phyloP scores from a whole-genome alignment of 1,284 basidiomycete species.

The Ceratobasidium sp. region DNA sequence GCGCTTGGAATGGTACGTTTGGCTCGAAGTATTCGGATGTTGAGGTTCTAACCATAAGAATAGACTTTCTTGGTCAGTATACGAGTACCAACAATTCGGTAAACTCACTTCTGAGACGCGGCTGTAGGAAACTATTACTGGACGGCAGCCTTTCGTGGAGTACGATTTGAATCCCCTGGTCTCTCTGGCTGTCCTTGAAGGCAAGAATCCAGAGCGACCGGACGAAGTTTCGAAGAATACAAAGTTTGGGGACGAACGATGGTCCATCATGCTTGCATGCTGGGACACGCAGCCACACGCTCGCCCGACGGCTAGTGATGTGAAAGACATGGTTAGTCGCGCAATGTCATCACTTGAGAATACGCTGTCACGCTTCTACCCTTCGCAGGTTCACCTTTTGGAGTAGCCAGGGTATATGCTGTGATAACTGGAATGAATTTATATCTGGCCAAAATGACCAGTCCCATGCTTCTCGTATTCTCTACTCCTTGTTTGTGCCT shows the following conservation, averaged over 20 bases:
- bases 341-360: neutral
- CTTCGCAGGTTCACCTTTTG: neutral
- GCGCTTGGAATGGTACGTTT: conserved; percentile 16
- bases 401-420: too few relatives aligned
- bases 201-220: neutral
- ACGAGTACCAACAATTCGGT: neutral
- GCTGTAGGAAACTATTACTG: neutral
- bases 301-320: neutral
- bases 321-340: neutral
- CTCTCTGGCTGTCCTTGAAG: neutral
- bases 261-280: neutral
- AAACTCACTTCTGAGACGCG: neutral
- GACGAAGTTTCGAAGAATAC: neutral
- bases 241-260: neutral
- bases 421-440: too few relatives aligned
- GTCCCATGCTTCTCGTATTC: too few relatives aligned
- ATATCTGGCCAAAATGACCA: too few relatives aligned
- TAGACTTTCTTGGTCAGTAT: neutral
- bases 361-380: neutral
- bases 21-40: neutral
- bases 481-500: too few relatives aligned
- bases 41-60: neutral
- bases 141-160: neutral
- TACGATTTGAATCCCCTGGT: neutral
- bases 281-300: neutral